These are phyloP conservation scores for Apophysomyces trapeziformis DNA, from an alignment of 371 early-diverging fungal species.

Conservation along the genomic window DNA sequence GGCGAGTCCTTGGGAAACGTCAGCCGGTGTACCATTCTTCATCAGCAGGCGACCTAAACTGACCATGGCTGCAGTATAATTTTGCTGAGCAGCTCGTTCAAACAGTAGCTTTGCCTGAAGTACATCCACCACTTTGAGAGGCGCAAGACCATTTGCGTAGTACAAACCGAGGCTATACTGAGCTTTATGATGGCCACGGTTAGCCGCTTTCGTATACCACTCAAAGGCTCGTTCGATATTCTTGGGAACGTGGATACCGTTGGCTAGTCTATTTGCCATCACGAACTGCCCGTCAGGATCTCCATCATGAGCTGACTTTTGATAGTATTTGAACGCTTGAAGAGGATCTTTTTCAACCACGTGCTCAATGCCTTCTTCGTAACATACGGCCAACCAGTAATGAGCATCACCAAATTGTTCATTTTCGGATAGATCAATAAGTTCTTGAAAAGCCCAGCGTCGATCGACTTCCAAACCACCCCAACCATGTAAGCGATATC, in stretches of 20 bases:
- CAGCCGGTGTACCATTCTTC: slow-evolving; percentile 2
- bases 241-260: slow-evolving; percentile 39
- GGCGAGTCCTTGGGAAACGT: slow-evolving; percentile 17
- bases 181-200: slow-evolving; percentile 46
- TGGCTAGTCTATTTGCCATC: slow-evolving; percentile 42
- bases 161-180: slow-evolving; percentile 49
- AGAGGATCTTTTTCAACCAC: slow-evolving; percentile 15
- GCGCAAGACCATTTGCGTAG: slow-evolving; percentile 45
- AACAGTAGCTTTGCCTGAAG: slow-evolving; percentile 38
- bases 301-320: slow-evolving; percentile 31
- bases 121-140: slow-evolving; percentile 28
- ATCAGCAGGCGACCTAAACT: slow-evolving; percentile 31
- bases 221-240: slow-evolving; percentile 45
- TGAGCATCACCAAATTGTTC: slow-evolving; percentile 30
- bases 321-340: slow-evolving; percentile 33
- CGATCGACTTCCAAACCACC: slow-evolving; percentile 23
- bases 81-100: slow-evolving; percentile 38
- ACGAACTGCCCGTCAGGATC: slow-evolving; percentile 38
- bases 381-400: slow-evolving; percentile 44
- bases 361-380: slow-evolving; percentile 31
- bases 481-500: slow-evolving; percentile 41
- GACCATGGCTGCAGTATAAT: slow-evolving; percentile 41
- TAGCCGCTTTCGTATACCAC: slow-evolving; percentile 57
- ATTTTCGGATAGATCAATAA: slow-evolving; percentile 26
- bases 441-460: slow-evolving; percentile 33